A percentile compares a stretch with the other conserved stretches of the same genome.
Evolutionary conservation across 805 yeast genomes (phyloP).

Genomic region (Suhomyces pyralidae): DNA sequence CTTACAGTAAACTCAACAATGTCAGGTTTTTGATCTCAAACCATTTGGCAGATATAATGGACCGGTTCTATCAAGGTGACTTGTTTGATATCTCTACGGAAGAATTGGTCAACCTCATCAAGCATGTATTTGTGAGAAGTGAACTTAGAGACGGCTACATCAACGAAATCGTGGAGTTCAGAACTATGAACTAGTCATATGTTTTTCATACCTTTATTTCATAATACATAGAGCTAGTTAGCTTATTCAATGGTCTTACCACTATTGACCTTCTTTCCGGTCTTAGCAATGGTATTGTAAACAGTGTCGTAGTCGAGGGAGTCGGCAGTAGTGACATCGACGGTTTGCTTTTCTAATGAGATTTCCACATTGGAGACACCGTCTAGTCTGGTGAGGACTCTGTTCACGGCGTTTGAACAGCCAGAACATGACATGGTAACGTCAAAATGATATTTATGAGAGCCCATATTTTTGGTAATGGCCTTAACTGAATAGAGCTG

Average conservation of each 20-base stretch:
- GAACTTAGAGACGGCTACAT: conserved; percentile 43
- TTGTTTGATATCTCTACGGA: conserved; percentile 47
- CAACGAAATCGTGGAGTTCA: conserved; percentile 44
- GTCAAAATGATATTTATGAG: conserved; percentile 68
- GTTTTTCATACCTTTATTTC: not conserved
- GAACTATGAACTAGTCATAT: conserved; percentile 16
- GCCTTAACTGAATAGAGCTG: not conserved
- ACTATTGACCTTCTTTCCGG: conserved; percentile 78
- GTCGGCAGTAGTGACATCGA: conserved; percentile 63
- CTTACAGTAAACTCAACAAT: conserved; percentile 29
- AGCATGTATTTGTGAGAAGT: conserved; percentile 44
- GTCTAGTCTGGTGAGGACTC: conserved; percentile 64
- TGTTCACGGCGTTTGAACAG: conserved; percentile 82
- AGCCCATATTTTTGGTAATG: not conserved
- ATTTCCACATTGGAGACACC: conserved; percentile 75
- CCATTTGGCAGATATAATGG: conserved; percentile 47
- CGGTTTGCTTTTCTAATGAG: conserved; percentile 77
- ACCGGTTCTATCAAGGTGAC: conserved; percentile 49
- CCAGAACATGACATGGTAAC: conserved; percentile 87
- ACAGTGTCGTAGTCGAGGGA: conserved; percentile 70
- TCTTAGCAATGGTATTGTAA: conserved; percentile 76
- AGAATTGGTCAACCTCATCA: conserved; percentile 42
- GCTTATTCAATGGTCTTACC: conserved; percentile 49
- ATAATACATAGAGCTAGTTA: not conserved
- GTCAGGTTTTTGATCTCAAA: conserved; percentile 30